Conservation (phyloP, 179 eudicot species). For the Spergularia azorica region DNA sequence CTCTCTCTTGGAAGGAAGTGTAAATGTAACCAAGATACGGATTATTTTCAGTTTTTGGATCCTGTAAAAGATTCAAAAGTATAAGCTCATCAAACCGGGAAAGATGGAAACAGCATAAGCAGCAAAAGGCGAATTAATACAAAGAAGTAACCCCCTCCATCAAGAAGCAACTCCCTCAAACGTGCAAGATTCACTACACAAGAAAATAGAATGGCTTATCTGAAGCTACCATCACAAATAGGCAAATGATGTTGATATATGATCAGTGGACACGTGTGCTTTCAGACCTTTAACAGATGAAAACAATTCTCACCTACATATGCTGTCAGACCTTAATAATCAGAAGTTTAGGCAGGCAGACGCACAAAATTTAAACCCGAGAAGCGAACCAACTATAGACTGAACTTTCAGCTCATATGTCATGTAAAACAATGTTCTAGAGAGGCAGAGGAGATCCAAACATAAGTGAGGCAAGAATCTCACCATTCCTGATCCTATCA, state of each 20-base stretch:
- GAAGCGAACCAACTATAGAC: not conserved
- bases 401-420: not conserved
- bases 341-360: not conserved
- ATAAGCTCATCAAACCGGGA: constrained; percentile 7
- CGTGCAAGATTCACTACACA: not conserved
- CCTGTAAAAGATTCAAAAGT: constrained; percentile 31
- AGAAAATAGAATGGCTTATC: no score
- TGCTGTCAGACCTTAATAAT: not conserved
- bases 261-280: no score
- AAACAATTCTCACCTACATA: not conserved
- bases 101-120: not conserved
- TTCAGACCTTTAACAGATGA: no score
- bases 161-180: not conserved
- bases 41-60: constrained; percentile 49
- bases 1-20: constrained; percentile 56
- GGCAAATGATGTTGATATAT: no score
- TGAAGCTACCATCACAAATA: no score
- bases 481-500: constrained; percentile 78
- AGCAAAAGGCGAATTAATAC: not conserved
- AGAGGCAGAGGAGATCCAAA: not conserved
- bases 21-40: constrained; percentile 56
- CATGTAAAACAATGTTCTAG: not conserved
- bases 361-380: not conserved
- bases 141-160: not conserved
- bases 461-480: constrained; percentile 20